Conservation (phyloP, 768 basidiomycete species). For the Hygrocybe coccinea region DNA sequence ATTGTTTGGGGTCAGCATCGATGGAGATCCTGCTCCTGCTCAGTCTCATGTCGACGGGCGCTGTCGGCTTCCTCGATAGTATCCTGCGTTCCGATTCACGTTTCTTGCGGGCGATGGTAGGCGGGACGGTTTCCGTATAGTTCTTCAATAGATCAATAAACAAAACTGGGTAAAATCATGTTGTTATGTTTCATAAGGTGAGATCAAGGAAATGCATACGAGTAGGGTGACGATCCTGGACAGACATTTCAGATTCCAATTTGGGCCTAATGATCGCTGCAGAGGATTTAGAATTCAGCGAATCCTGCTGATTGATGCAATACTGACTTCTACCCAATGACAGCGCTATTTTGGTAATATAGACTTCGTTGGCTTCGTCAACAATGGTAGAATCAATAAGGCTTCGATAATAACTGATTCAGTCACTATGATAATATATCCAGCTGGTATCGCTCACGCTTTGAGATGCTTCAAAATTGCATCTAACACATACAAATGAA, state of each 20-base stretch:
- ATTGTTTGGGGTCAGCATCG: conserved; percentile 63
- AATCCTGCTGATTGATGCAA: background rate
- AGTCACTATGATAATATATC: background rate
- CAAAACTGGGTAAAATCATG: conserved; percentile 45
- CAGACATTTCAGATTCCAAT: conserved; percentile 74
- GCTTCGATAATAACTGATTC: conserved; percentile 31
- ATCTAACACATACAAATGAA: conserved; percentile 79
- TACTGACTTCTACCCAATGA: conserved; percentile 80
- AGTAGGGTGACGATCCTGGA: conserved; percentile 86
- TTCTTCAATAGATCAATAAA: conserved; percentile 81
- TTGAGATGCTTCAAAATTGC: conserved; percentile 71
- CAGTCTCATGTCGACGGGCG: conserved; percentile 82
- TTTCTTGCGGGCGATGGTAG: conserved; percentile 79
- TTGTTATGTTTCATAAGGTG: background rate
- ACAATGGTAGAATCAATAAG: conserved; percentile 63
- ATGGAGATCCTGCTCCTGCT: conserved; percentile 72
- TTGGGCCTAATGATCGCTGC: conserved; percentile 79
- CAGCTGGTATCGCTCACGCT: conserved; percentile 40
- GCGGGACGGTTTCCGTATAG: conserved; percentile 70
- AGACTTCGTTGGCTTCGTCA: conserved; percentile 75
- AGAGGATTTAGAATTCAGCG: conserved; percentile 4
- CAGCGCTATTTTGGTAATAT: conserved; percentile 80
- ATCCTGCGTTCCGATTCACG: conserved; percentile 82
- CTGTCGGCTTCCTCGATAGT: conserved; percentile 81
- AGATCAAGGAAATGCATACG: conserved; percentile 37